Percentiles rank a stretch among this genome's conserved stretches.
Evolutionary conservation across 2,329 filamentous ascomycete genomes (phyloP).

Genomic region (Fusarium cyanostomum): DNA sequence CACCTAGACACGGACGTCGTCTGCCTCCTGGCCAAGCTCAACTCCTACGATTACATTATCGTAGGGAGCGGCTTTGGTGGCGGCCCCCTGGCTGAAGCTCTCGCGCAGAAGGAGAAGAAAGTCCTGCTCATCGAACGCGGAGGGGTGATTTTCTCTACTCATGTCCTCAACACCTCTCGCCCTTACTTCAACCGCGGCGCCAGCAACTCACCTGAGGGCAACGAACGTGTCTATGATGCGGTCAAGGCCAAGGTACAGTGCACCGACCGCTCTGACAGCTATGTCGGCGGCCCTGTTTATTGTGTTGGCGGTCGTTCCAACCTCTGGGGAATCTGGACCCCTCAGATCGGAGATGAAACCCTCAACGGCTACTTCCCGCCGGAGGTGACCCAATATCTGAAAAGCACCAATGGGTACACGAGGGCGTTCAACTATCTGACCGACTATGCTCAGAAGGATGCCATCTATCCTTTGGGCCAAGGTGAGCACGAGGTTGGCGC

Average conservation of each 20-base stretch:
- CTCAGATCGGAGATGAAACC: conserved; percentile 12
- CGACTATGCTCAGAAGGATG: conserved; percentile 9
- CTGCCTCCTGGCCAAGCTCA: conserved; percentile 21
- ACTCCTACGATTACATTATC: conserved; percentile 34
- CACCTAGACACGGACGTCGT: conserved; percentile 28
- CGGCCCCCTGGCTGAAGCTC: conserved; percentile 23
- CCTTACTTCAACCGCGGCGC: conserved; percentile 31
- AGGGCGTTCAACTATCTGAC: conserved; percentile 12
- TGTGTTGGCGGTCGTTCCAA: conserved; percentile 26
- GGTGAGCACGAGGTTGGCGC: conserved; percentile 15
- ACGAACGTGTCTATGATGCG: conserved; percentile 29
- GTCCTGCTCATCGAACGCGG: conserved; percentile 30
- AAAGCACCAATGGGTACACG: background rate
- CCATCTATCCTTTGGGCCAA: conserved; percentile 9
- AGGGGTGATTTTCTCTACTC: conserved; percentile 30
- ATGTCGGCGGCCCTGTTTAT: conserved; percentile 30
- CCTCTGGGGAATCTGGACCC: conserved; percentile 32
- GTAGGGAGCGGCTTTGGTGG: conserved; percentile 30
- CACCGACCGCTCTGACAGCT: conserved; percentile 27
- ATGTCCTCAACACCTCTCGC: conserved; percentile 30
- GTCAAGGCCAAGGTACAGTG: conserved; percentile 30
- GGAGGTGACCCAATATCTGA: conserved; percentile 1
- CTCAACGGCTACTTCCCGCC: background rate
- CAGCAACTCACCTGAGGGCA: conserved; percentile 31
- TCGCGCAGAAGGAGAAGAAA: conserved; percentile 18